Base-by-base conservation (phyloP, 73 alveolate species). In the Symbiodinium pilosum region DNA sequence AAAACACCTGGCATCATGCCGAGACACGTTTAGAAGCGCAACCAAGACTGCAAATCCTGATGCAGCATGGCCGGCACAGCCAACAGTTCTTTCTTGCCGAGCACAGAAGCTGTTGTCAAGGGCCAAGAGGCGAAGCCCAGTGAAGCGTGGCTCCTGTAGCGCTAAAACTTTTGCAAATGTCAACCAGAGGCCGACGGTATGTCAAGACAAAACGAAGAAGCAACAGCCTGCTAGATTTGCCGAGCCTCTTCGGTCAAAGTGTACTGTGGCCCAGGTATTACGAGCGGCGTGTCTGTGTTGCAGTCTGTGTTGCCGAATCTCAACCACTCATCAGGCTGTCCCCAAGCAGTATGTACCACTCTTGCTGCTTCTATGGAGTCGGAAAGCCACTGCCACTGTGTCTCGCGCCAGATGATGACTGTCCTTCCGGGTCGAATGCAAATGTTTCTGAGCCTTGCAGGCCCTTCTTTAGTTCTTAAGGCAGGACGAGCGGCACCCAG, bases 321-420 rank as follows among this genome's bases (percentile, higher is more conserved):
- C 81, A 91, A 52, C 97, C 97, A 91, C 81, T 91, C 97, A 26
- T 93, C 98, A 4, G 98, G 92, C 51, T 93, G 85, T 9, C 98
- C 98, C 98, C 98, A 93, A 30, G 98, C 41, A 11, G 98, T 93
- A 44, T 93, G 98, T 36, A 93, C 98, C 26, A 93, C 98, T 34
- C 54, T 43, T 43, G 52, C 56, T 3, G 98, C 98, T 18, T 42
- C 68, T 51, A 93, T 34, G 44, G 98, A 93, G 68, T 93, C 98
- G 5, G 84, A 52, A 39, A 93, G 81, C 98, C 98, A 93, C 92
- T 75, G 92, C 91, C 91, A 93, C 68, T 93, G 98, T 36, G 98
- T 93, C 92, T 93, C 98, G 2, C 84, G 83, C 98, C 98, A 93
- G 30, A 93, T 75, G 42, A 91, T 24, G 18, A 83, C 97, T 0